A percentile compares a stretch with the other conserved stretches of the same genome.
Evolutionary conservation across 2,329 filamentous ascomycete genomes (phyloP).

Genomic region (Ophiostoma perfectum): DNA sequence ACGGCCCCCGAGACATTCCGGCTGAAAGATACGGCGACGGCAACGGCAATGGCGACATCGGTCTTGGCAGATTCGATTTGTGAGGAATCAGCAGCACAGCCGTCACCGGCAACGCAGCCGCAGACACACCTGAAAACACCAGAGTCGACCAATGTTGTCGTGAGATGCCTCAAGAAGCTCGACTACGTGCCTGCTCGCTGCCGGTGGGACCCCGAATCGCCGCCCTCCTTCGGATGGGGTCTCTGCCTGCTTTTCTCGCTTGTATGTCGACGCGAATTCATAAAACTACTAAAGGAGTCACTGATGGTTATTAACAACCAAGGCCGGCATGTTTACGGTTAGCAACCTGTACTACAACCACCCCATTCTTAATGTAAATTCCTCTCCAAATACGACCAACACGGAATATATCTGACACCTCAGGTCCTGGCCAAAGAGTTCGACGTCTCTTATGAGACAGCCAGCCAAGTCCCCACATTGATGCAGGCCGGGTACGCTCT

Average conservation of each 20-base stretch:
- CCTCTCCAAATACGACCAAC: neutral
- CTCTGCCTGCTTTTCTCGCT: conserved; percentile 1
- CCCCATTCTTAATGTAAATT: conserved; percentile 53
- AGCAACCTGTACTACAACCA: conserved; percentile 75
- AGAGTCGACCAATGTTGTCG: neutral
- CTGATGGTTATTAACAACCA: neutral
- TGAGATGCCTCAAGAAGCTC: neutral
- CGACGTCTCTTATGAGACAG: conserved; percentile 58
- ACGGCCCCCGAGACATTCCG: neutral
- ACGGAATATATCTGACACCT: neutral
- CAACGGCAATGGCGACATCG: neutral
- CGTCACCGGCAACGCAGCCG: neutral
- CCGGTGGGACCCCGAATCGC: conserved; percentile 18
- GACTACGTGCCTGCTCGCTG: conserved; percentile 14
- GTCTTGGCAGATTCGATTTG: neutral
- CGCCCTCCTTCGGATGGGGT: conserved; percentile 15
- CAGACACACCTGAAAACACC: no score
- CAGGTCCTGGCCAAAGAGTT: conserved; percentile 64
- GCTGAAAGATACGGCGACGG: neutral
- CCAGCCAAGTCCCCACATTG: conserved; percentile 61
- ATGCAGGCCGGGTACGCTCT: conserved; percentile 68
- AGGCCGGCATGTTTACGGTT: conserved; percentile 48
- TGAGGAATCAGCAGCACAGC: neutral
- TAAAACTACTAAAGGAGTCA: neutral
- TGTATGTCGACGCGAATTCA: neutral